These are phyloP conservation scores for Whalleya microplaca DNA, from an alignment of 2,329 filamentous ascomycete species.

Conservation along the genomic window DNA sequence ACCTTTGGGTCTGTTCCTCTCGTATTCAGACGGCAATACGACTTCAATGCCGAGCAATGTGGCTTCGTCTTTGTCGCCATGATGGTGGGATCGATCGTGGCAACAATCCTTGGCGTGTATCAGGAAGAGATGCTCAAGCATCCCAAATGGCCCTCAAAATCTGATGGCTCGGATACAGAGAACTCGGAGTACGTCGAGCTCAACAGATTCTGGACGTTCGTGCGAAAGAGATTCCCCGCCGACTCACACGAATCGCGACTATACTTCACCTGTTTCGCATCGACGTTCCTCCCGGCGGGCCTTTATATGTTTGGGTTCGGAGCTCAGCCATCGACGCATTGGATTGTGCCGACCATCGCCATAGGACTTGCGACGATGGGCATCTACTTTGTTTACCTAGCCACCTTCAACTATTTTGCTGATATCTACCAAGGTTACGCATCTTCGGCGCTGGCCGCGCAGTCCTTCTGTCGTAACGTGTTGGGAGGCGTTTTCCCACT, in stretches of 20 bases:
- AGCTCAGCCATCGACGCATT: slow-evolving; percentile 63
- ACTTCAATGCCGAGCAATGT: slow-evolving; percentile 68
- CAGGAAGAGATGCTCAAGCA: slow-evolving; percentile 69
- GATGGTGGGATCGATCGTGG: slow-evolving; percentile 66
- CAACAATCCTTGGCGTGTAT: slow-evolving; percentile 69
- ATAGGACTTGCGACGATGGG: slow-evolving; percentile 79
- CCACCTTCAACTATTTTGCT: slow-evolving; percentile 91
- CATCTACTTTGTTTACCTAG: slow-evolving; percentile 84
- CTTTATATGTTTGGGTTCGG: slow-evolving; percentile 83
- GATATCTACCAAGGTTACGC: slow-evolving; percentile 87
- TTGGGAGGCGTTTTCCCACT: slow-evolving; percentile 82
- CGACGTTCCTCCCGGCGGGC: slow-evolving; percentile 75
- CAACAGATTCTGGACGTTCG: slow-evolving; percentile 48
- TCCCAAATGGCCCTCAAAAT: slow-evolving; percentile 41
- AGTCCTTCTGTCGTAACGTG: slow-evolving; percentile 84
- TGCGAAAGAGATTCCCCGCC: slow-evolving; percentile 50
- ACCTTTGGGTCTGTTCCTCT: slow-evolving; percentile 81
- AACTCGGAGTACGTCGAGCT: slow-evolving; percentile 27
- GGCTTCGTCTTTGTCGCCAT: slow-evolving; percentile 77
- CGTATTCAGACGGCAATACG: slow-evolving; percentile 70
- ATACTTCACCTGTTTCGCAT: slow-evolving; percentile 81
- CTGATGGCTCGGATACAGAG: slow-evolving; percentile 36
- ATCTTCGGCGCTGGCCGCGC: slow-evolving; percentile 82
- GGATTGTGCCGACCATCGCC: slow-evolving; percentile 72
- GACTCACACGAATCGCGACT: slow-evolving; percentile 75